Evolutionary conservation across 2,329 filamentous ascomycete genomes (phyloP).

Genomic region (Botrytis paeoniae): DNA sequence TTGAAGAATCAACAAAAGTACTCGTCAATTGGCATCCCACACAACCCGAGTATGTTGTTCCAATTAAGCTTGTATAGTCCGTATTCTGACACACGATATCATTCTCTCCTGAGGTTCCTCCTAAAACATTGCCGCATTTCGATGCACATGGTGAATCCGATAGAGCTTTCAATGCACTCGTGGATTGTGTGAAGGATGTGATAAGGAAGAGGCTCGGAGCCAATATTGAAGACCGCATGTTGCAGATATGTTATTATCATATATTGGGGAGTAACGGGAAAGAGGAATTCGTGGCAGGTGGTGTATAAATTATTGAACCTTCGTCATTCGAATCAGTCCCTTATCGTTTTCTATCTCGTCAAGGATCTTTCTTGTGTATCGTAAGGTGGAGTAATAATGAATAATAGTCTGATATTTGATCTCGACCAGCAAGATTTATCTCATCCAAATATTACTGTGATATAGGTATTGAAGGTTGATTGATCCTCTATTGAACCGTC

Average conservation of each 20-base stretch:
- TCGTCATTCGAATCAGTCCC: slow-evolving; percentile 13
- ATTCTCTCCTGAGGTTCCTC: slow-evolving; percentile 28
- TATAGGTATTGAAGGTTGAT: neutral
- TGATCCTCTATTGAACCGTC: neutral
- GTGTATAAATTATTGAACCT: slow-evolving; percentile 6
- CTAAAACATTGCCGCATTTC: slow-evolving; percentile 35
- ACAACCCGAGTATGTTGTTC: slow-evolving; percentile 30
- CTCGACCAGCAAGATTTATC: slow-evolving; percentile 31
- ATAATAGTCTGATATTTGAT: slow-evolving; percentile 5
- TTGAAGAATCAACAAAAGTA: slow-evolving; percentile 41
- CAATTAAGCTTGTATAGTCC: slow-evolving; percentile 23
- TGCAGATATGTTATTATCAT: slow-evolving; percentile 19
- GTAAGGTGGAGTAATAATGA: neutral
- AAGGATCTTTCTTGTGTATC: slow-evolving; percentile 1
- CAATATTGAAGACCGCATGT: slow-evolving; percentile 28
- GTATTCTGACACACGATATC: slow-evolving; percentile 33
- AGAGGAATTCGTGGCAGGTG: neutral
- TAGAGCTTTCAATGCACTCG: slow-evolving; percentile 28
- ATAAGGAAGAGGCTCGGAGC: slow-evolving; percentile 27
- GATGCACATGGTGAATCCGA: slow-evolving; percentile 32
- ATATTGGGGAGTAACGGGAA: neutral
- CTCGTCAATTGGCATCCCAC: slow-evolving; percentile 42
- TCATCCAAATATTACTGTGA: neutral
- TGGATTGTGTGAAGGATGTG: slow-evolving; percentile 24
- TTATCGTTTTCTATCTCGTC: slow-evolving; percentile 9